phyloP scores from a whole-genome alignment of 169 alveolate species.

The Plasmodium fragile region DNA sequence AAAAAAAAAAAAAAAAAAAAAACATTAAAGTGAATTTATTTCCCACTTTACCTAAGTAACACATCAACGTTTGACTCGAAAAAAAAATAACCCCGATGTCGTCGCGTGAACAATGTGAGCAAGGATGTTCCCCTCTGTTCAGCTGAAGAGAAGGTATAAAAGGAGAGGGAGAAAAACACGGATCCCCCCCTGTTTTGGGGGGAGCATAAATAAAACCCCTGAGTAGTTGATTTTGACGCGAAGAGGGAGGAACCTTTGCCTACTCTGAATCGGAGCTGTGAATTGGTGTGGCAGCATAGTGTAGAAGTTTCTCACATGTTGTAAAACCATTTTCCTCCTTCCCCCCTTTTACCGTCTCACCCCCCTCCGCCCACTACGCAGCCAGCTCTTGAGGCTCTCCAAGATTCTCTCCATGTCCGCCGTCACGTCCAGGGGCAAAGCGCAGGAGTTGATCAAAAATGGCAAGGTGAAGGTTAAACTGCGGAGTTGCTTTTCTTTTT shows the following conservation, averaged over 20 bases:
- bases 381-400: slow-evolving; percentile 39
- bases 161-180: neutral
- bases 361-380: neutral
- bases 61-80: neutral
- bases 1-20: slow-evolving; percentile 20
- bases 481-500: neutral
- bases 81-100: neutral
- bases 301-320: neutral
- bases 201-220: neutral
- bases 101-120: slow-evolving; percentile 15
- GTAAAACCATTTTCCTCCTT: neutral
- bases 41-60: neutral
- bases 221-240: neutral
- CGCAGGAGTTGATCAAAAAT: slow-evolving; percentile 58
- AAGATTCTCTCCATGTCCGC: slow-evolving; percentile 60
- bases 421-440: slow-evolving; percentile 61
- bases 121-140: slow-evolving; percentile 70
- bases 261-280: neutral
- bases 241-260: neutral
- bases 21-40: neutral
- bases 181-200: neutral
- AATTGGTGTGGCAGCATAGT: neutral
- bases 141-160: slow-evolving; percentile 63
- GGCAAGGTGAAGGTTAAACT: slow-evolving; percentile 49
- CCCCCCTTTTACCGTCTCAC: neutral